These are phyloP conservation scores for Neurospora cerealis DNA, from an alignment of 495 filamentous ascomycete genomes.

Conservation along the genomic window DNA sequence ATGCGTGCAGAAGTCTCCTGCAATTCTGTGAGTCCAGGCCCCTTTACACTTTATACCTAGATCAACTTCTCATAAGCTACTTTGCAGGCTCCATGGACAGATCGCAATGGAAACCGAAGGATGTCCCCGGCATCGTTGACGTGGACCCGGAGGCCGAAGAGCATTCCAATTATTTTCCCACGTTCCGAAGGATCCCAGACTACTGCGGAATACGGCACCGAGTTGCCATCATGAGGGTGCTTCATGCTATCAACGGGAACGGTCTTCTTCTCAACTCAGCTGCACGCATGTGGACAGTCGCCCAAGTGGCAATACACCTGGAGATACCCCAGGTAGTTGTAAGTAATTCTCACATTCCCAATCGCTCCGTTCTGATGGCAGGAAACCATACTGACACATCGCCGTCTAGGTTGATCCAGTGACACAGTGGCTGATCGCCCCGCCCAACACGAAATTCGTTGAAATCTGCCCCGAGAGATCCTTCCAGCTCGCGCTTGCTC, in stretches of 20 bases:
- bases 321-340: constrained; percentile 37
- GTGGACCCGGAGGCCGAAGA: neutral
- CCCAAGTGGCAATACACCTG: constrained; percentile 47
- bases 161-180: constrained; percentile 2
- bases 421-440: constrained; percentile 32
- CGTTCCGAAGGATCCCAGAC: constrained; percentile 33
- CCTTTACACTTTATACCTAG: neutral
- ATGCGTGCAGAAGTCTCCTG: constrained; percentile 13
- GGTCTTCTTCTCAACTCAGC: constrained; percentile 50
- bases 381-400: neutral
- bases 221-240: constrained; percentile 47
- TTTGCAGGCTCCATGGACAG: constrained; percentile 9
- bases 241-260: constrained; percentile 41
- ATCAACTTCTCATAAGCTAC: neutral
- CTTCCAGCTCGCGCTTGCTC: constrained; percentile 29
- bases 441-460: constrained; percentile 33
- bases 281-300: constrained; percentile 53
- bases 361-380: neutral
- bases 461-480: constrained; percentile 36
- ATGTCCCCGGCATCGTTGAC: constrained; percentile 12
- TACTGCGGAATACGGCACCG: constrained; percentile 53
- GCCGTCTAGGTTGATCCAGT: constrained; percentile 15
- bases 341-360: constrained; percentile 2
- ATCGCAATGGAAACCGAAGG: constrained; percentile 5
- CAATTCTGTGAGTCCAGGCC: constrained; percentile 5